These are phyloP conservation scores for Nicotiana benthamiana DNA, from an alignment of 257 asterid genomes.

Conservation along the genomic window DNA sequence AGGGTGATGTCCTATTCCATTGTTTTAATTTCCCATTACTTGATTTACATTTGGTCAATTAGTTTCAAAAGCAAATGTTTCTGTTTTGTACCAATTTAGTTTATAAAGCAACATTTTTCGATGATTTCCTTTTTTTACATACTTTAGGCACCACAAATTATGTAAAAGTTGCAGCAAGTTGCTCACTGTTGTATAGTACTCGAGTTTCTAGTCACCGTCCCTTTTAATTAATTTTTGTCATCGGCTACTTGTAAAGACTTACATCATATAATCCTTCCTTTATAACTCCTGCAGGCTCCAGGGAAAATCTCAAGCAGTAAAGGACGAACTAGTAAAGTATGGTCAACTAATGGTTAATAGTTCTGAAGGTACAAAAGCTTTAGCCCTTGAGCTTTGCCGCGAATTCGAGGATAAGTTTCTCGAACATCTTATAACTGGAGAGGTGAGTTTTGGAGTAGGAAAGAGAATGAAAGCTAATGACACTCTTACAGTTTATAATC, in stretches of 20 bases:
- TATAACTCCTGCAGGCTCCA: constrained; percentile 67
- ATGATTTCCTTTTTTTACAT: background rate
- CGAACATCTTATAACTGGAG: constrained; percentile 89
- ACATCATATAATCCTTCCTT: background rate
- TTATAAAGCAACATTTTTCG: background rate
- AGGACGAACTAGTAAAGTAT: constrained; percentile 83
- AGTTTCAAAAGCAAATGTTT: background rate
- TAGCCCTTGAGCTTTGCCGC: constrained; percentile 98
- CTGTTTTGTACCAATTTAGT: background rate
- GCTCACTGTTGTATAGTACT: background rate
- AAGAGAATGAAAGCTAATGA: background rate
- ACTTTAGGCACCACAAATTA: background rate
- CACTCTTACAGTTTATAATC: background rate
- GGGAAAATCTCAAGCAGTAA: constrained; percentile 86
- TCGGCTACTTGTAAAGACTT: background rate
- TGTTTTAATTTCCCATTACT: background rate
- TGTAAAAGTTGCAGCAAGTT: background rate
- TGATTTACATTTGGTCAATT: background rate
- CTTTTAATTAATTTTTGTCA: background rate
- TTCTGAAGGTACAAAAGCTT: constrained; percentile 90
- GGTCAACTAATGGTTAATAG: constrained; percentile 89
- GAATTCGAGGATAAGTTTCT: constrained; percentile 99
- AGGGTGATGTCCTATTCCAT: constrained; percentile 40
- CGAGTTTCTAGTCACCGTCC: background rate
- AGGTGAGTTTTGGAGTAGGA: constrained; percentile 38